Evolutionary conservation across 23 red algal species (phyloP).

Genomic region (Gracilaria gracilis): DNA sequence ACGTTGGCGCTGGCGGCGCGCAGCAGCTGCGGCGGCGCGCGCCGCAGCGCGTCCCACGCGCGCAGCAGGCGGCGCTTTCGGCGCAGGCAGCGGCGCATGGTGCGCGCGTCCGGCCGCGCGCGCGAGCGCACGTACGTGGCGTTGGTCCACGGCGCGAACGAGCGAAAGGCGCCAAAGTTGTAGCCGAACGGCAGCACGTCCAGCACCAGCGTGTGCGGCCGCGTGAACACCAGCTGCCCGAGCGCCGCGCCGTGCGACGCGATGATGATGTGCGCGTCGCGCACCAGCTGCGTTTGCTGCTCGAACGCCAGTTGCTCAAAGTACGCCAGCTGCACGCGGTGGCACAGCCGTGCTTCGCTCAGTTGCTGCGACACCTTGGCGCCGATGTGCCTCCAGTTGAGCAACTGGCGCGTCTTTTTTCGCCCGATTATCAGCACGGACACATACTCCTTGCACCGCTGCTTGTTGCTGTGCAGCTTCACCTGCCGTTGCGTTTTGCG

Average conservation of each 20-base stretch:
- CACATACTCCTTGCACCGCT: neutral
- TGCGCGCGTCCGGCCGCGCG: neutral
- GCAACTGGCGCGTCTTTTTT: neutral
- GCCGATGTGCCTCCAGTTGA: neutral
- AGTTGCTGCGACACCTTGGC: neutral
- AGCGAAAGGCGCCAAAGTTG: neutral
- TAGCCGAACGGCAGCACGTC: slow-evolving; percentile 2
- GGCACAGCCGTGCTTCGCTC: neutral
- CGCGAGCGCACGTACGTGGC: neutral
- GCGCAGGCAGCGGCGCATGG: neutral
- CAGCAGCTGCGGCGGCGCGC: too few species aligned
- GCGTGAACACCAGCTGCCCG: neutral
- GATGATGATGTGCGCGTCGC: neutral
- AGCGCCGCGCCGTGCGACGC: neutral
- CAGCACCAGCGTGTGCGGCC: neutral
- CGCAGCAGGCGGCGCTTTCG: neutral
- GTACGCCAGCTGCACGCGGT: neutral
- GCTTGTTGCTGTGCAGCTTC: neutral
- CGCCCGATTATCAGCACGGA: slow-evolving; percentile 1
- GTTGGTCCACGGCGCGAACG: slow-evolving; percentile 1
- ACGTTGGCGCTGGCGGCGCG: neutral
- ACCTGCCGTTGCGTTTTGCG: neutral
- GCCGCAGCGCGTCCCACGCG: neutral
- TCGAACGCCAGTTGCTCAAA: neutral
- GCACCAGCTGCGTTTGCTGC: neutral